phyloP scores from a whole-genome alignment of 2,329 filamentous ascomycete species.

The Alternaria triticina region DNA sequence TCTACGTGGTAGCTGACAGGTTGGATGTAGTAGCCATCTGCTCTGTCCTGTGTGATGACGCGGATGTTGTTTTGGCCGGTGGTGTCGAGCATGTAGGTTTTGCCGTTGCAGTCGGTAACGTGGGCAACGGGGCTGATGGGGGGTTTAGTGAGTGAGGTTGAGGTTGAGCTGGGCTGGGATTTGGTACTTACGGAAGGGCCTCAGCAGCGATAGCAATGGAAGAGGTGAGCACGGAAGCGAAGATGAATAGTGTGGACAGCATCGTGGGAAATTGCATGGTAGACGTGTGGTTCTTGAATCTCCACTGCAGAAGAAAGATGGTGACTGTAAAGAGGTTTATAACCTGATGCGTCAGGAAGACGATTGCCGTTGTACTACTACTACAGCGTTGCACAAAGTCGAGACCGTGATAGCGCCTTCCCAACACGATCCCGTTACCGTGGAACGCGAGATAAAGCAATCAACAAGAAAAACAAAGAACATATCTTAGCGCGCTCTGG shows the following conservation, averaged over 20 bases:
- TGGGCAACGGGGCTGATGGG: neutral
- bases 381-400: neutral
- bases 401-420: neutral
- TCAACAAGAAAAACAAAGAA: neutral
- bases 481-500: neutral
- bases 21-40: conserved; percentile 5
- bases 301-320: neutral
- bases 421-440: neutral
- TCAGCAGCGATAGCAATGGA: neutral
- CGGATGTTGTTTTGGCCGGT: neutral
- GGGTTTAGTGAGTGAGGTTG: neutral
- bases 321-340: neutral
- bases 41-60: conserved; percentile 1
- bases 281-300: neutral
- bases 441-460: neutral
- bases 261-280: neutral
- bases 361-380: neutral
- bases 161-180: neutral
- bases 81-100: conserved; percentile 5
- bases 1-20: conserved; percentile 7
- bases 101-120: neutral
- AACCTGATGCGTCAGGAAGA: neutral
- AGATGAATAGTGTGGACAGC: neutral
- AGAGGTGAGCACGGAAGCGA: neutral
- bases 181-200: neutral